A percentile compares a stretch with the other conserved stretches of the same genome.
Evolutionary conservation across 1,284 basidiomycete species (phyloP).

Genomic region (Malassezia brasiliensis): DNA sequence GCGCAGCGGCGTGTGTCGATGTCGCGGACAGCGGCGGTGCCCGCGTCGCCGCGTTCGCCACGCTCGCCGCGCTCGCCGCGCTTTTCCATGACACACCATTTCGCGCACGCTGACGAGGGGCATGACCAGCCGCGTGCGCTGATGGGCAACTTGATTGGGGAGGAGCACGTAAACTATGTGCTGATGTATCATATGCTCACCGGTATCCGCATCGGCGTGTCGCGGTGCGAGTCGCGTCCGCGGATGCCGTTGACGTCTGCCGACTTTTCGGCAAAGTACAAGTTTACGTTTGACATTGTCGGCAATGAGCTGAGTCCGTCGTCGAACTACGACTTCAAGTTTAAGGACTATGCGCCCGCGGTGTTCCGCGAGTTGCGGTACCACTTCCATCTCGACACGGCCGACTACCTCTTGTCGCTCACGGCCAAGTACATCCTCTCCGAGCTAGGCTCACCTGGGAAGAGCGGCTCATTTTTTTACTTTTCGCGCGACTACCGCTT

Average conservation of each 20-base stretch:
- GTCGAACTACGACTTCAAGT: conserved; percentile 93
- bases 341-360: conserved; percentile 98
- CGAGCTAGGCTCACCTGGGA: conserved; percentile 94
- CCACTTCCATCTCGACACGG: conserved; percentile 87
- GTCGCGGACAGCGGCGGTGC: background rate
- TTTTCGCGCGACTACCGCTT: conserved; percentile 97
- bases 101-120: conserved; percentile 18
- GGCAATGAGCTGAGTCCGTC: conserved; percentile 95
- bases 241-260: conserved; percentile 71
- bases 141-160: conserved; percentile 89
- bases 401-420: conserved; percentile 89
- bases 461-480: conserved; percentile 98
- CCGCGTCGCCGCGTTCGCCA: conserved; percentile 9
- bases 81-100: conserved; percentile 10
- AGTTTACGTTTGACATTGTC: conserved; percentile 93
- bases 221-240: conserved; percentile 89
- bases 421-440: conserved; percentile 96
- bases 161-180: conserved; percentile 95
- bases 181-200: conserved; percentile 99
- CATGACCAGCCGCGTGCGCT: conserved; percentile 53
- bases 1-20: background rate
- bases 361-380: conserved; percentile 91
- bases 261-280: conserved; percentile 82
- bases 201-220: conserved; percentile 89
- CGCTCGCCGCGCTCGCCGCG: conserved; percentile 5